Percentiles rank a stretch among this genome's conserved stretches.
Evolutionary conservation across 2,329 filamentous ascomycete genomes (phyloP).

Genomic region (Sporothrix schenckii): DNA sequence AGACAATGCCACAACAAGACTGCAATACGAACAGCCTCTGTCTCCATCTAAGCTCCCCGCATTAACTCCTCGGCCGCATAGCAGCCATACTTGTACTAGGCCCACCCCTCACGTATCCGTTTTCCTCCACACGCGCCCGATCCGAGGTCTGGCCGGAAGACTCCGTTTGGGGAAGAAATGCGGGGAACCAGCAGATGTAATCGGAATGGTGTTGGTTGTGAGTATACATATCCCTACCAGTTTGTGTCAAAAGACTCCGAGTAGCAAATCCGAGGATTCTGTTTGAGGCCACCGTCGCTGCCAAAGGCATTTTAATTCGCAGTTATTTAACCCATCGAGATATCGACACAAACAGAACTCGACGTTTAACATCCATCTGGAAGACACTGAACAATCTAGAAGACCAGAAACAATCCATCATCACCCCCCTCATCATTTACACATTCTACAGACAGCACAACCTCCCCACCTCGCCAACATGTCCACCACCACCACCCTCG

Average conservation of each 20-base stretch:
- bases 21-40: too few species aligned
- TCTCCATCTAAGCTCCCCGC: background rate
- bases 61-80: background rate
- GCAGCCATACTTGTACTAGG: too few species aligned
- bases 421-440: background rate
- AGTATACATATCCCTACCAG: background rate
- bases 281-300: too few species aligned
- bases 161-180: background rate
- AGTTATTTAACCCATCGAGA: background rate
- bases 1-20: too few species aligned
- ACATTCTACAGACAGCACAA: background rate
- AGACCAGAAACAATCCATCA: background rate
- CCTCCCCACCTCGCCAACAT: background rate
- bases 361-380: background rate
- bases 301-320: too few species aligned
- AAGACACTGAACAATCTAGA: too few species aligned
- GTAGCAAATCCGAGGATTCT: conserved; percentile 3
- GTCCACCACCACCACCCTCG: background rate
- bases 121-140: conserved; percentile 5
- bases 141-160: background rate
- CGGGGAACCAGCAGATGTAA: background rate
- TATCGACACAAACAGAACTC: background rate
- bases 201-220: background rate
- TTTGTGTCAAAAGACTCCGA: background rate
- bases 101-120: background rate